Evolutionary conservation across 768 basidiomycete genomes (phyloP), one percentile per base, ranked within the genome.

Genomic region (Suillus subalutaceus): DNA sequence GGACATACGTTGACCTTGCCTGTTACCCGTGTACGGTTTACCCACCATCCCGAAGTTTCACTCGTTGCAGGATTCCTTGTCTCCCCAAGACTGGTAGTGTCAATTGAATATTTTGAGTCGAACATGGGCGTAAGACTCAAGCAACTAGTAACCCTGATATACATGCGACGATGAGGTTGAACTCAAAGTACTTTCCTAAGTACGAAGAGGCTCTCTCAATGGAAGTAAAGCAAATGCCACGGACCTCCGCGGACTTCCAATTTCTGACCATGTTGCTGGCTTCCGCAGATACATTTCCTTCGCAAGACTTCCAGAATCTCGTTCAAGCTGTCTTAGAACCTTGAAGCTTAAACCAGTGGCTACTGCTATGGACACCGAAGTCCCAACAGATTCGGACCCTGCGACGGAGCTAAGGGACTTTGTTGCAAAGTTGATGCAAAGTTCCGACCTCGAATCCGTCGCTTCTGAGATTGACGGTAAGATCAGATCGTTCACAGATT

Each of bases 401-500:
- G 60, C 60, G 57, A 70, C 56, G 38, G 76, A 73, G 59, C 61
- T 72, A 58, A 71, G 70, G 37, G 68, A 61, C 3, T 68, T 79
- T 59, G 65, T 81, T 35, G 74, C 71, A 30, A 67, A 71, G n/a
- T 69, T 81, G 40, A 75, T 73, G 60, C 65, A 65, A 63, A 75
- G 74, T 26, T 75, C 81, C 6, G 78, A 82, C 48, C 73, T 78
- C 69, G 85, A 84, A 66, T 72, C 79, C 43, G 77, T 84, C 32
- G 82, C 80, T 56, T 80, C 79, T 43, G 85, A 86, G 78, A 79
- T 86, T 16, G 79, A 78, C 67, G 84, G 84, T 80, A 63, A 65
- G 69, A 56, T 67, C 41, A 65, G 44, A 62, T 63, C 50, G 52
- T 20, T 32, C 15, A 62, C 23, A 63, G 26, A 30, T 8, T 16